A percentile compares a stretch with the other conserved stretches of the same genome.
Evolutionary conservation across 148 eudicot species (phyloP).

Genomic region (Spergularia bocconei): DNA sequence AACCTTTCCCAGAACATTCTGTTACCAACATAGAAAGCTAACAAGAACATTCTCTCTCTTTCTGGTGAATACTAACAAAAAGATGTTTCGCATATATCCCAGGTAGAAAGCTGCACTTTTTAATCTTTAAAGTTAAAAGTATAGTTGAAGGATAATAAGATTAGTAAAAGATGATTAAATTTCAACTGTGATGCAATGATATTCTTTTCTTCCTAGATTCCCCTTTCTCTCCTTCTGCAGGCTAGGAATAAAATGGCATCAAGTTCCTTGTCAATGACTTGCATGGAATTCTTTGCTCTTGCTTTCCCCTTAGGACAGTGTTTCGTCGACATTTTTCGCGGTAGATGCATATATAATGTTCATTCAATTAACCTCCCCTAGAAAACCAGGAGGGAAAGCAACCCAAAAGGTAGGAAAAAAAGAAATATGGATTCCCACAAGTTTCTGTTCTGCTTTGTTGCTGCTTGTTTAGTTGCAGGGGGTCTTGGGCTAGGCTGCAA

Average conservation of each 20-base stretch:
- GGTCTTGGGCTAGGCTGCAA: conserved; percentile 59
- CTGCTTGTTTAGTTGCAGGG: conserved; percentile 23
- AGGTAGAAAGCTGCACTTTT: neutral
- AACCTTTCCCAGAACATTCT: neutral
- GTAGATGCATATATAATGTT: conserved; percentile 18
- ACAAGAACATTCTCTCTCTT: neutral
- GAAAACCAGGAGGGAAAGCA: neutral
- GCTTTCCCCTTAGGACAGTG: conserved; percentile 29
- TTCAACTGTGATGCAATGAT: conserved; percentile 1
- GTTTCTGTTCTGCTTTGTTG: conserved; percentile 26
- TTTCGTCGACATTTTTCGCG: conserved; percentile 4
- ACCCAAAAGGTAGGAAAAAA: neutral
- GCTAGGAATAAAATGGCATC: conserved; percentile 31
- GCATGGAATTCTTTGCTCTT: conserved; percentile 32
- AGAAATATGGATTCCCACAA: conserved; percentile 24
- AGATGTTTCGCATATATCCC: conserved; percentile 4
- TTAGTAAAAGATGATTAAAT: neutral
- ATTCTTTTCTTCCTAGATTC: conserved; percentile 45
- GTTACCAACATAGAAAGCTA: conserved; percentile 8
- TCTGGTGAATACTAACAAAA: neutral
- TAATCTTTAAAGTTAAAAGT: neutral
- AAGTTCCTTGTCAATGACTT: conserved; percentile 40
- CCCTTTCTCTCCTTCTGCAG: conserved; percentile 18
- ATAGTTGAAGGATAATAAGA: neutral
- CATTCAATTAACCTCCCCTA: neutral